These are phyloP conservation scores for Paraphoma chrysanthemicola DNA, from an alignment of 2,329 filamentous ascomycete species.

Conservation along the genomic window DNA sequence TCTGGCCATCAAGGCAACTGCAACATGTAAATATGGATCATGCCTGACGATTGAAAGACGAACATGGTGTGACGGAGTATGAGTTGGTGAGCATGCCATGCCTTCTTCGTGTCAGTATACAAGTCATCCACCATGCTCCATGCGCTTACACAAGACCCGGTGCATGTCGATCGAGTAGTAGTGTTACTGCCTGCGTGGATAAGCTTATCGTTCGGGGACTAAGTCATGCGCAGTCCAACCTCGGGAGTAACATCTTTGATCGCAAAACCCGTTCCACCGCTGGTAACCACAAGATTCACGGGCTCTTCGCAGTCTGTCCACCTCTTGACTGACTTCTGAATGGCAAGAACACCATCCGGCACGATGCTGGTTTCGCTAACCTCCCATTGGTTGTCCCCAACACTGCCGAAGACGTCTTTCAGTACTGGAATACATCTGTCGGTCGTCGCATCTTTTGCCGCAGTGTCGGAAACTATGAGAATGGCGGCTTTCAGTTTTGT, in stretches of 20 bases:
- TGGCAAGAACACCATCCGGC: slow-evolving; percentile 74
- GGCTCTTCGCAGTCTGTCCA: slow-evolving; percentile 73
- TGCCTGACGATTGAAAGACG: slow-evolving; percentile 47
- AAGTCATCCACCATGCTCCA: neutral
- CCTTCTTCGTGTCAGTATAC: slow-evolving; percentile 45
- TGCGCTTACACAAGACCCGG: slow-evolving; percentile 76
- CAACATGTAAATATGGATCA: slow-evolving; percentile 24
- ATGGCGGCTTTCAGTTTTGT: slow-evolving; percentile 73
- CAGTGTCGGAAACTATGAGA: slow-evolving; percentile 90
- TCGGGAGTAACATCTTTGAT: slow-evolving; percentile 86
- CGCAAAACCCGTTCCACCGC: slow-evolving; percentile 93
- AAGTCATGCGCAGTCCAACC: slow-evolving; percentile 55
- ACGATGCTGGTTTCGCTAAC: slow-evolving; percentile 76
- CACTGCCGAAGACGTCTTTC: slow-evolving; percentile 70
- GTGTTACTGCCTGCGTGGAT: slow-evolving; percentile 70
- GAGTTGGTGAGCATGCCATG: slow-evolving; percentile 93
- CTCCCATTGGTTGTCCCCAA: slow-evolving; percentile 75
- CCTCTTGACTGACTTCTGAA: slow-evolving; percentile 73
- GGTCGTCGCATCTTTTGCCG: slow-evolving; percentile 76
- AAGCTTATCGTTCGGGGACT: neutral
- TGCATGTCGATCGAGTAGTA: slow-evolving; percentile 83
- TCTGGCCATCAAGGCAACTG: slow-evolving; percentile 95
- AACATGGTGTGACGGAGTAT: slow-evolving; percentile 86
- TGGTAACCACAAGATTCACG: slow-evolving; percentile 82
- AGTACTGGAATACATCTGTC: slow-evolving; percentile 76